phyloP scores from a whole-genome alignment of 2,329 filamentous ascomycete genomes.

The Pyrenochaeta sp. region DNA sequence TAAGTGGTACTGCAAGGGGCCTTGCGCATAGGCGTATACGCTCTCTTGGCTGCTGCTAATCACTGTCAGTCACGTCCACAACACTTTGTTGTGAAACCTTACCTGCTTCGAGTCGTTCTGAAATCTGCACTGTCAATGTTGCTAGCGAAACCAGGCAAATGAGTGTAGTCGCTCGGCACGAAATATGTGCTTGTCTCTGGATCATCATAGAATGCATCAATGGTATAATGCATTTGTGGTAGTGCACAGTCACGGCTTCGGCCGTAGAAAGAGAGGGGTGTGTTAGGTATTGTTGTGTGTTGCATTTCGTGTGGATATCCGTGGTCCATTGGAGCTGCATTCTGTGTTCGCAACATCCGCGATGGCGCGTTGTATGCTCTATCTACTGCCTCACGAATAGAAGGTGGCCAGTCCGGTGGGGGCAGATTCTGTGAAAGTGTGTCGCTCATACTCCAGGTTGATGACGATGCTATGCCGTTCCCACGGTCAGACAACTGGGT shows the following conservation, averaged over 20 bases:
- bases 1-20: slow-evolving; percentile 6
- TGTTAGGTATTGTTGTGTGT: neutral
- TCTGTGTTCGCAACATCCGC: neutral
- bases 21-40: neutral
- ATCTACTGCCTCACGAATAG: neutral
- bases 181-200: neutral
- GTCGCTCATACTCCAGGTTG: neutral
- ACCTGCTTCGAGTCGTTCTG: neutral
- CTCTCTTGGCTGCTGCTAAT: neutral
- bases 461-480: neutral
- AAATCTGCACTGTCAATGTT: neutral
- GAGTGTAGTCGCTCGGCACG: neutral
- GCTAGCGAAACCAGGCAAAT: neutral
- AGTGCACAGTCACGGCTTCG: neutral
- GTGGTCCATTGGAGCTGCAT: neutral
- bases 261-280: slow-evolving; percentile 4
- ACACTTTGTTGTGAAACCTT: neutral
- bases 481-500: neutral
- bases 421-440: neutral
- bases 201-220: neutral
- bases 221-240: neutral
- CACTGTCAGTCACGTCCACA: neutral
- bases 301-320: neutral
- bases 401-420: neutral
- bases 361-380: neutral